These are phyloP conservation scores for Rhizopus arrhizus DNA, from an alignment of 371 early-diverging fungal genomes.

Conservation along the genomic window DNA sequence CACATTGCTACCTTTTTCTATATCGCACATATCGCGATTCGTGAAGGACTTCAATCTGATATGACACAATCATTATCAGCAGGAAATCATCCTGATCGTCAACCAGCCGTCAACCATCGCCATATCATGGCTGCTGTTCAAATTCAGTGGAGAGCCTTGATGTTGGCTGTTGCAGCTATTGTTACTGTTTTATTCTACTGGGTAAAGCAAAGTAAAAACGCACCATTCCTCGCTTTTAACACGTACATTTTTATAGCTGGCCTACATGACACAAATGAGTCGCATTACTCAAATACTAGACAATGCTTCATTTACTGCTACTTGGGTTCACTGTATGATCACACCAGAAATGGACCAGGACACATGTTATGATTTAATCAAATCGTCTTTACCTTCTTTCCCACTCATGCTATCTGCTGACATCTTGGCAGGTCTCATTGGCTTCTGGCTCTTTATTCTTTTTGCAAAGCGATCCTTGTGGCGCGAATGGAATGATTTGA, in stretches of 20 bases:
- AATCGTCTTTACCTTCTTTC: slow-evolving; percentile 55
- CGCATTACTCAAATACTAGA: slow-evolving; percentile 32
- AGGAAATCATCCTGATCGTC: slow-evolving; percentile 34
- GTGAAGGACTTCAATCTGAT: slow-evolving; percentile 53
- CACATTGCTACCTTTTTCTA: slow-evolving; percentile 68
- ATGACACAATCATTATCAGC: slow-evolving; percentile 49
- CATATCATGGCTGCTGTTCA: slow-evolving; percentile 66
- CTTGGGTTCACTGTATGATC: slow-evolving; percentile 62
- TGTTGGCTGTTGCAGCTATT: slow-evolving; percentile 59
- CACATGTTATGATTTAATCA: slow-evolving; percentile 33
- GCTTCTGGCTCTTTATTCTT: slow-evolving; percentile 58
- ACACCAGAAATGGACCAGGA: slow-evolving; percentile 44
- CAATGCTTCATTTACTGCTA: slow-evolving; percentile 27
- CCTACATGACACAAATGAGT: slow-evolving; percentile 60
- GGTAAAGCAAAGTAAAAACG: slow-evolving; percentile 24
- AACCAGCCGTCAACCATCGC: slow-evolving; percentile 43
- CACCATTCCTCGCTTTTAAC: not conserved
- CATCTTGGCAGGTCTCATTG: slow-evolving; percentile 56
- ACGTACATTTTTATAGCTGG: slow-evolving; percentile 16
- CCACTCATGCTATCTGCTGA: slow-evolving; percentile 64
- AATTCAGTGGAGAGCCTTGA: slow-evolving; percentile 73
- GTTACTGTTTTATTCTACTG: slow-evolving; percentile 57
- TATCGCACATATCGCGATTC: slow-evolving; percentile 58
- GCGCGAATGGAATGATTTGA: slow-evolving; percentile 60
- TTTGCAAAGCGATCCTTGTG: slow-evolving; percentile 62